Evolutionary conservation across 306 rosid genomes (phyloP), one percentile per base, ranked within the genome.

Genomic region (Cercis canadensis): DNA sequence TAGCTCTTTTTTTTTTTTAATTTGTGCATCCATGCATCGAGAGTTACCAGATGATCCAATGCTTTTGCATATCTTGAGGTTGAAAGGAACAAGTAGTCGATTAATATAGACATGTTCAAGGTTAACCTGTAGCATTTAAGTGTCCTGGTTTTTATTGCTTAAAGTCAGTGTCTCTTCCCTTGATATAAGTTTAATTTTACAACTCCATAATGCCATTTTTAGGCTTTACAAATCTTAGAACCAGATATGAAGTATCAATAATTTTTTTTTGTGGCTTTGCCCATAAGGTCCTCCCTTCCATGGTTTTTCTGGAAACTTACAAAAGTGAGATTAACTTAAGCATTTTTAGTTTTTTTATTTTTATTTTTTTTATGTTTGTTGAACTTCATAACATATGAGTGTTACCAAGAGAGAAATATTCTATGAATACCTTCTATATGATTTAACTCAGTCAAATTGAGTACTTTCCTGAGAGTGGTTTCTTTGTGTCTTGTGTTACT

Each of bases 1-100:
- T n/a, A n/a, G n/a, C n/a, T n/a, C n/a, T n/a, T n/a, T n/a, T n/a
- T n/a, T n/a, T 24, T 24, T 24, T 24, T 24, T 24, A 1, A 17
- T 45, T 53, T 41, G 46, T 45, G 63, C 5, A 10, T 29, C 31
- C 45, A 1, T 12, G 67, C 15, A 51, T 60, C 33, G 36, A 55
- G 46, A 19, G 56, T 17, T 57, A 67, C 24, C 40, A 34, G 54
- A 43, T 31, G 19, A 52, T 31, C 41, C 7, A n/a, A 44, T 67
- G 73, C 37, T 50, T 9, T 40, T 12, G 55, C 19, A 17, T 55
- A 39, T 70, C 55, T 70, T 17, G 59, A 62, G 55, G 15, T 62
- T 62, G 36, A 44, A 55, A 46, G 61, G 61, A 63, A 15, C 45
- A 62, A 29, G 49, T 57, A 24, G 24, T 41, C 17, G 5, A 56